These are phyloP conservation scores for Euphorbia pulcherrima DNA, from an alignment of 345 rosid species.

Conservation along the genomic window DNA sequence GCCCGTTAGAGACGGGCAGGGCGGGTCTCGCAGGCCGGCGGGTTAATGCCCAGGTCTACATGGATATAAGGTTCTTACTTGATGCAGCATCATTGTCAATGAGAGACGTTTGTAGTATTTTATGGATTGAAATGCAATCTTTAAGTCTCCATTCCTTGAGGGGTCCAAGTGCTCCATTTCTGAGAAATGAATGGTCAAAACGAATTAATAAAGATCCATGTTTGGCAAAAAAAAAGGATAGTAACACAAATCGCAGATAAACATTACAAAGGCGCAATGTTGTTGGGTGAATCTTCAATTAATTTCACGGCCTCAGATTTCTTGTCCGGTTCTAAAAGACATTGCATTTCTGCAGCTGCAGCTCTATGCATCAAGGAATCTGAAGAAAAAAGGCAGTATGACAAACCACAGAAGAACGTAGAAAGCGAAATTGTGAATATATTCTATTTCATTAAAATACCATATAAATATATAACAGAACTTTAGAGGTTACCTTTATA, in stretches of 20 bases:
- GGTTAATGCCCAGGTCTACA: too few species aligned
- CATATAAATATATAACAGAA: too few species aligned
- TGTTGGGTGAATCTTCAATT: conserved; percentile 72
- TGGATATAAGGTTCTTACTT: conserved; percentile 48
- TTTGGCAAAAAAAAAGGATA: background rate
- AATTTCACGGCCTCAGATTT: conserved; percentile 64
- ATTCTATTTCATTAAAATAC: too few species aligned
- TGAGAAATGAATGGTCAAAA: conserved; percentile 14
- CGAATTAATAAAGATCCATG: background rate
- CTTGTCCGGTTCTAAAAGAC: conserved; percentile 59
- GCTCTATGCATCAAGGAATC: conserved; percentile 93
- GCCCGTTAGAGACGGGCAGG: too few species aligned
- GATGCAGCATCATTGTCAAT: conserved; percentile 61
- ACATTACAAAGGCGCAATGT: conserved; percentile 48
- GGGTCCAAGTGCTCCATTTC: conserved; percentile 62
- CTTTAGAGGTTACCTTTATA: conserved; percentile 53
- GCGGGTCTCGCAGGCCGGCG: too few species aligned
- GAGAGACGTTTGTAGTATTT: conserved; percentile 49
- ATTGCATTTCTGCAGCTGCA: conserved; percentile 84
- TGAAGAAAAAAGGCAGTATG: conserved; percentile 24
- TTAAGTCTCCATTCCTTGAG: conserved; percentile 73
- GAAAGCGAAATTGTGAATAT: background rate
- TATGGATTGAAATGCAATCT: conserved; percentile 77
- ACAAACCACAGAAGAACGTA: background rate
- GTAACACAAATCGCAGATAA: conserved; percentile 2